Percentiles rank a stretch among this genome's conserved stretches.
These are phyloP conservation scores for Barnettozyma botsteinii DNA, from an alignment of 805 yeast genomes.

Conservation along the genomic window DNA sequence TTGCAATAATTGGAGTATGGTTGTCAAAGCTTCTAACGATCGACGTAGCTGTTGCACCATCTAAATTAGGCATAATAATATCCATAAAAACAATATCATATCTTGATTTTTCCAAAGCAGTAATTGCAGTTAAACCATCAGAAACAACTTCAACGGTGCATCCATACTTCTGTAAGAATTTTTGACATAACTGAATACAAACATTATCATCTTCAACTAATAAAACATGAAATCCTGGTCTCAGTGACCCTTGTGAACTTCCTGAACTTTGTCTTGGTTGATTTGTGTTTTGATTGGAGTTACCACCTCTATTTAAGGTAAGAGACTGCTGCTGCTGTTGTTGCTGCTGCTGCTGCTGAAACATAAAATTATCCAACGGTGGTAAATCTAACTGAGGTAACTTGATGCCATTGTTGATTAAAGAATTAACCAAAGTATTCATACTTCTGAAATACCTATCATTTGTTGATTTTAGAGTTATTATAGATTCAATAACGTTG, in stretches of 20 bases:
- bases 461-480: constrained; percentile 49
- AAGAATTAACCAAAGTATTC: constrained; percentile 41
- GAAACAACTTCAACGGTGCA: constrained; percentile 90
- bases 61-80: constrained; percentile 82
- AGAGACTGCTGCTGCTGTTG: constrained; percentile 5
- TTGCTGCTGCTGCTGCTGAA: constrained; percentile 9
- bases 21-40: constrained; percentile 80
- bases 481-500: constrained; percentile 55
- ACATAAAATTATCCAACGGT: constrained; percentile 12
- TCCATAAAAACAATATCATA: constrained; percentile 82
- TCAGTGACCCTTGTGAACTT: constrained; percentile 15
- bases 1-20: constrained; percentile 85
- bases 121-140: constrained; percentile 87
- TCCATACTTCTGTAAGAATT: constrained; percentile 80
- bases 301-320: not conserved
- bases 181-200: constrained; percentile 76
- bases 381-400: constrained; percentile 62
- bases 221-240: constrained; percentile 58
- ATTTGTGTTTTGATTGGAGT: not conserved
- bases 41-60: constrained; percentile 88
- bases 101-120: constrained; percentile 61
- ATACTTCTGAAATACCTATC: constrained; percentile 53
- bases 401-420: constrained; percentile 57
- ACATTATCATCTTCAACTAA: constrained; percentile 78
- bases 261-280: constrained; percentile 5